Evolutionary conservation across 2,329 filamentous ascomycete genomes (phyloP), one percentile per base, ranked within the genome.

Genomic region (Fusarium sororula): DNA sequence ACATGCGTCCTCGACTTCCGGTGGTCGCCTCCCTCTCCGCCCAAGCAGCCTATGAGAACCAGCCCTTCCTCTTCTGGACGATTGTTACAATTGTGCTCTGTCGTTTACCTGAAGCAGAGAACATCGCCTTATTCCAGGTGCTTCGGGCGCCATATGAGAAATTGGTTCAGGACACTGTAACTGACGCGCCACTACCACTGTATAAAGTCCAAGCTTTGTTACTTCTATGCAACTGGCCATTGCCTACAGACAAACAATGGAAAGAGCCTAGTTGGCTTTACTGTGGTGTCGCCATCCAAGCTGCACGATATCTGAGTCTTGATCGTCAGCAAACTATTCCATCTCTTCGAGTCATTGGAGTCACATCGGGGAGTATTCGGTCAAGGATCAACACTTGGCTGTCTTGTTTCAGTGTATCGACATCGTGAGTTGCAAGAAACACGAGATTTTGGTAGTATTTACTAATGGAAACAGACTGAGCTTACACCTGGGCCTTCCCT

Each of bases 31-130:
- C 63, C 4, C 58, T 75, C 0, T 67, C 60, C 3, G 51, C 69
- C 1, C 42, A 53, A 28, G 39, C 57, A 4, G 47, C 54, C 1
- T 74, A 70, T 20, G 45, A 47, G 6, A 57, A 44, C 2, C 64
- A 74, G 4, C 60, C 73, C 3, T 61, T 76, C 18, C 51, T 76
- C 5, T 76, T 76, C 63, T 76, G 74, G 74, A 75, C 74, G 7
- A 74, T 76, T 5, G 14, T 75, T 28, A 35, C 68, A 2, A 65
- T 75, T 2, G 56, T 74, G 17, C 35, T 69, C 1, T 65, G 64
- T 1, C 70, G 71, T 6, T 37, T 75, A 1, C 59, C 74, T 0
- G 67, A 62, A 1, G 5, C 32, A 2, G 28, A 67, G 0, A 45
- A 63, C 6, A 18, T 48, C 0, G 56, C 73, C 0, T 17, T 75